Evolutionary conservation across 345 rosid species (phyloP).

Genomic region (Sonneratia caseolaris): DNA sequence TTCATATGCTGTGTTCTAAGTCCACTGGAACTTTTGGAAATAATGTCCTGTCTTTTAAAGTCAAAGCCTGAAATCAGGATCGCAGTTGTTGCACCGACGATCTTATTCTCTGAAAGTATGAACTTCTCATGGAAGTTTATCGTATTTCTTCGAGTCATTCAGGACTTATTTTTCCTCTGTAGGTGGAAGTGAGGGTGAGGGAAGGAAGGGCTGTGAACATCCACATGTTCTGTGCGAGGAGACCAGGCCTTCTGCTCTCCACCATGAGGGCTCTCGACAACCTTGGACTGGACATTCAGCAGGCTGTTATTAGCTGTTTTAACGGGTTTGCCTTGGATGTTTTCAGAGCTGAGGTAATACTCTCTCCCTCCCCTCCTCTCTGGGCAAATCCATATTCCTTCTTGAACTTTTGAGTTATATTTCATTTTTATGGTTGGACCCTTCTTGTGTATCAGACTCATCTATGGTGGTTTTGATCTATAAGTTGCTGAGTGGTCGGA

Average conservation of each 20-base stretch:
- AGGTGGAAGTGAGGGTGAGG: constrained; percentile 91
- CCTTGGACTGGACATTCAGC: constrained; percentile 90
- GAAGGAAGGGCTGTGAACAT: constrained; percentile 98
- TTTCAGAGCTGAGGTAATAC: constrained; percentile 81
- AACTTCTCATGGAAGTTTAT: not conserved
- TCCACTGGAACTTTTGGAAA: not conserved
- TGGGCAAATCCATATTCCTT: not conserved
- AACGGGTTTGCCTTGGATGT: constrained; percentile 92
- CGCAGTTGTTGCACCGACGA: not conserved
- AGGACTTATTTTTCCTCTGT: constrained; percentile 3
- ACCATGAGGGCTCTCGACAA: constrained; percentile 89
- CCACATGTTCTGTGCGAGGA: constrained; percentile 91
- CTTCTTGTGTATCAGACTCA: too few relatives aligned
- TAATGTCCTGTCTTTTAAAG: not conserved
- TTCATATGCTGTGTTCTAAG: not conserved
- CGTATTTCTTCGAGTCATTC: not conserved
- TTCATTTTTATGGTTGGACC: not conserved
- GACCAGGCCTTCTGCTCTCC: constrained; percentile 83
- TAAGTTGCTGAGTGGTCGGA: not conserved
- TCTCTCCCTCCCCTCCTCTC: not conserved
- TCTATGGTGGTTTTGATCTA: too few relatives aligned
- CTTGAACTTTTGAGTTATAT: not conserved
- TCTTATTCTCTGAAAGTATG: not conserved
- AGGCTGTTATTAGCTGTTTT: constrained; percentile 94
- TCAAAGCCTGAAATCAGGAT: not conserved